Evolutionary conservation across 257 asterid species (phyloP).

Genomic region (Jacaranda mimosifolia): DNA sequence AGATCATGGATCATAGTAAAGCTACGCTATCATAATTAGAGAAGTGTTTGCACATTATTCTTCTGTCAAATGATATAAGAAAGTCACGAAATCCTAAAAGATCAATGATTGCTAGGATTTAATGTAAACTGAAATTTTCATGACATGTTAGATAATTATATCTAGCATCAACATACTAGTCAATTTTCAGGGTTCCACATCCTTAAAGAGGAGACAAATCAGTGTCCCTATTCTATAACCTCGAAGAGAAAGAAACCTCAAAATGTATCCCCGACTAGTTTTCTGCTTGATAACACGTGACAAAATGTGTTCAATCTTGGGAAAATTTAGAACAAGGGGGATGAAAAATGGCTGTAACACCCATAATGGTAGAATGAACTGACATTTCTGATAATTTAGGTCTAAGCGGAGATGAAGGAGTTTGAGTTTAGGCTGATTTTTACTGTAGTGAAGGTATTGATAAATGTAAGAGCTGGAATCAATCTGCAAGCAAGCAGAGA

Average conservation of each 20-base stretch:
- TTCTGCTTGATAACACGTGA: background rate
- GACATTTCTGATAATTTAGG: slow-evolving; percentile 21
- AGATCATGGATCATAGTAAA: slow-evolving; percentile 32
- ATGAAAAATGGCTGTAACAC: slow-evolving; percentile 12
- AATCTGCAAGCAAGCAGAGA: slow-evolving; percentile 19
- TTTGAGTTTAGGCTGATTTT: slow-evolving; percentile 14
- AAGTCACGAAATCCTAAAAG: slow-evolving; percentile 2
- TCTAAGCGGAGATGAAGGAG: slow-evolving; percentile 8
- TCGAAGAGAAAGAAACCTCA: slow-evolving; percentile 32
- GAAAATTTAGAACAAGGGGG: background rate
- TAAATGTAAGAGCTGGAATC: slow-evolving; percentile 22
- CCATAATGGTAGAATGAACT: slow-evolving; percentile 15
- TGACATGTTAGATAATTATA: background rate
- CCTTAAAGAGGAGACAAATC: slow-evolving; percentile 26
- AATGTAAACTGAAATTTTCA: background rate
- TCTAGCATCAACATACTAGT: slow-evolving; percentile 1
- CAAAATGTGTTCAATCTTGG: slow-evolving; percentile 3
- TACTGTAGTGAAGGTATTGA: slow-evolving; percentile 11
- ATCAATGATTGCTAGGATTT: slow-evolving; percentile 12
- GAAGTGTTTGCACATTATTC: slow-evolving; percentile 13
- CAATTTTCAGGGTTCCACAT: slow-evolving; percentile 8
- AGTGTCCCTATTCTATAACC: slow-evolving; percentile 15
- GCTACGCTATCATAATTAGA: slow-evolving; percentile 6
- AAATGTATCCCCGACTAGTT: background rate
- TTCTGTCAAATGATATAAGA: slow-evolving; percentile 13